phyloP scores from a whole-genome alignment of 345 rosid species.

The Citrus glauca region DNA sequence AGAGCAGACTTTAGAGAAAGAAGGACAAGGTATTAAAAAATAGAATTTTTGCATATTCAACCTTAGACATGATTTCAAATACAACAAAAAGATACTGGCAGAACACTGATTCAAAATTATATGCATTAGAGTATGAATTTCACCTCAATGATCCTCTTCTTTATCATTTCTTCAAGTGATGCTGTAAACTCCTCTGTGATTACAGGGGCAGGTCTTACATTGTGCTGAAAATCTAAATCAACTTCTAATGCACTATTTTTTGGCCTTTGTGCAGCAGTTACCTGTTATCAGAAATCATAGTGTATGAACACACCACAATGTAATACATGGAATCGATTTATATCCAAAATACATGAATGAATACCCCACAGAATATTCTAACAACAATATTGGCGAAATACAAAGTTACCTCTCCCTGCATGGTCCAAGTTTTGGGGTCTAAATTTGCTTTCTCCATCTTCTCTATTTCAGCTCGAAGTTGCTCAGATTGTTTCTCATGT shows the following conservation, averaged over 20 bases:
- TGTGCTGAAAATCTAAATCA: conserved; percentile 95
- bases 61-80: background rate
- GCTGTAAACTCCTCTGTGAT: conserved; percentile 93
- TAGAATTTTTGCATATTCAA: background rate
- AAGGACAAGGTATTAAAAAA: background rate
- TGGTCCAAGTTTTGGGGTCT: conserved; percentile 91
- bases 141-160: conserved; percentile 75
- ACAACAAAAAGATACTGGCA: background rate
- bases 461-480: conserved; percentile 58
- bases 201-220: conserved; percentile 86
- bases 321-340: background rate
- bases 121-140: conserved; percentile 2
- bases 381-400: background rate
- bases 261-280: conserved; percentile 85
- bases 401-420: conserved; percentile 90
- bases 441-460: conserved; percentile 84
- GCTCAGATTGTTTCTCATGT: conserved; percentile 66
- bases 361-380: background rate
- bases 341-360: background rate
- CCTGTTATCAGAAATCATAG: conserved; percentile 35
- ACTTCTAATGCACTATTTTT: conserved; percentile 94
- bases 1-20: background rate
- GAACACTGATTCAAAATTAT: background rate
- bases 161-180: conserved; percentile 81
- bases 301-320: background rate